Base-by-base conservation (phyloP, 805 yeast species). In the Wilhelminamyces savonicus region DNA sequence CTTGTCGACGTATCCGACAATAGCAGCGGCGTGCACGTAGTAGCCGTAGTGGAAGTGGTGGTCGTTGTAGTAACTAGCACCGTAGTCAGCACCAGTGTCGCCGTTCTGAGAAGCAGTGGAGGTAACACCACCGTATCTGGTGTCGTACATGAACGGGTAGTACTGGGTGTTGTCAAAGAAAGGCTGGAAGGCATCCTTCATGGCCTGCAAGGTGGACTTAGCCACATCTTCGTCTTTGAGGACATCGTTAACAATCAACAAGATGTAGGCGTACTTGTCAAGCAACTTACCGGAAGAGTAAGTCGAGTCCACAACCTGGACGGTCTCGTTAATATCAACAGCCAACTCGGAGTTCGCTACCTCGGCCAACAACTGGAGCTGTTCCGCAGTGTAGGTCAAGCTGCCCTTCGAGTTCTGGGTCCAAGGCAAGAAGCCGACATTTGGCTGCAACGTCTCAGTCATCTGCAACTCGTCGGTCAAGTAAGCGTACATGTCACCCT, bases 1-100 rank as follows among this genome's bases (percentile, higher is more conserved):
- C 61, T 24, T 47, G 48, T 84, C 94, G 12, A 78, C 74, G 32
- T 74, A 53, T n/a, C 80, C 88, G 26, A 83, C 71, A 13, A 82
- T 62, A 1, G 94, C 87, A 5, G 94, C 94, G 1, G 94, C 82
- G 50, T 83, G 88, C 27, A 84, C 68, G 42, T 76, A 79, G 54
- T 83, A 85, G 8, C 92, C 92, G 46, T 81, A 85, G 52, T 85
- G 94, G 70, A 83, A 85, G 50, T 84, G 92, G 46, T 85, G 94
- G 47, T 85, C 94, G 43, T 84, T 83, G 56, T 83, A 84, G 51
- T 73, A 81, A 15, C 82, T 72, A 50, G 80, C 71, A 27, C 94
- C 94, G 50, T 68, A 85, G 46, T 77, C 81, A 23, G 65, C 66
- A 21, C 61, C 58, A 16, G 62, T 42, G 34, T 69, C 70, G 32